Evolutionary conservation across 129 eudicot genomes (phyloP).

Genomic region (Helichrysum umbraculigerum): DNA sequence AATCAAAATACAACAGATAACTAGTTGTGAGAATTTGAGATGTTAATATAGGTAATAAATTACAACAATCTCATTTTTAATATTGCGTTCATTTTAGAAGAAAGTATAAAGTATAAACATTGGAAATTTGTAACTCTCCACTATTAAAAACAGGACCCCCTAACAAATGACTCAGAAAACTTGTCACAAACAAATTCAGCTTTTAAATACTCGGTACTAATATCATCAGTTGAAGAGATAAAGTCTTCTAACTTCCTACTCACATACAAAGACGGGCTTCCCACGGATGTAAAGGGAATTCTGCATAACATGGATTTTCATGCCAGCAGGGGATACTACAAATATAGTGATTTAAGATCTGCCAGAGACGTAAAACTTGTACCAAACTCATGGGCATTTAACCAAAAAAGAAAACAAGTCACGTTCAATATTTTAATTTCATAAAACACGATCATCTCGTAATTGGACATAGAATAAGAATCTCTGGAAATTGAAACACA

Average conservation of each 20-base stretch:
- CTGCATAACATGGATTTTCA: no score
- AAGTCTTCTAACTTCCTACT: no score
- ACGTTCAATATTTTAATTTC: slow-evolving; percentile 6
- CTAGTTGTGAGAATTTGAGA: neutral
- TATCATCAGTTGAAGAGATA: no score
- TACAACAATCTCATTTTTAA: neutral
- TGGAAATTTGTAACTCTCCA: no score
- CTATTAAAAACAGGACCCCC: no score
- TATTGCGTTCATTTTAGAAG: neutral
- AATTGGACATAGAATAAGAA: slow-evolving; percentile 17
- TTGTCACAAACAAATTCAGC: no score
- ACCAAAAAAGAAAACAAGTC: neutral
- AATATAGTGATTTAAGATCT: no score
- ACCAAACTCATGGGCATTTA: neutral
- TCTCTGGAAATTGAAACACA: slow-evolving; percentile 26
- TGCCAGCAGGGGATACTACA: no score
- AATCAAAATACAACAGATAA: neutral
- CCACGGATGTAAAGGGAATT: no score
- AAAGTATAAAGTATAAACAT: neutral
- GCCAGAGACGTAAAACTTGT: neutral
- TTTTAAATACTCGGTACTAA: no score
- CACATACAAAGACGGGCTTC: no score
- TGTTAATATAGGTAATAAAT: neutral
- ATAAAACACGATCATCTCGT: slow-evolving; percentile 24
- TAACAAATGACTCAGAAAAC: no score